phyloP scores from a whole-genome alignment of 2,329 filamentous ascomycete genomes.

The Hymenoscyphus fructigenus region DNA sequence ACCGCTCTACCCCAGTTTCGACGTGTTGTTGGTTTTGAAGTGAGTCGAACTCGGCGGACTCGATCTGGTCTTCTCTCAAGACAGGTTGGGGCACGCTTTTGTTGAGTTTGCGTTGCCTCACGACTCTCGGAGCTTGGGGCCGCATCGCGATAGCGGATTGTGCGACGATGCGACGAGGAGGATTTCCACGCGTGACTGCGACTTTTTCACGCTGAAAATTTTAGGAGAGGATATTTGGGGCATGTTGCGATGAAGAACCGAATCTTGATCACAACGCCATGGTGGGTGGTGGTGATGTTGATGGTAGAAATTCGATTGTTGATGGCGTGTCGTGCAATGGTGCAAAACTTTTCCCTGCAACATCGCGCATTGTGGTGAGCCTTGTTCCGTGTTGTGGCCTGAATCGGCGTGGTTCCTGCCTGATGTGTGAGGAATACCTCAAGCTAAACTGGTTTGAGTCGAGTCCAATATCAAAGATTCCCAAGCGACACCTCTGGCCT shows the following conservation, averaged over 20 bases:
- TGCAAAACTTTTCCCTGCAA: slow-evolving; percentile 6
- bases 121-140: slow-evolving; percentile 37
- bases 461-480: background rate
- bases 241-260: slow-evolving; percentile 31
- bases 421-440: background rate
- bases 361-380: slow-evolving; percentile 1
- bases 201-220: slow-evolving; percentile 33
- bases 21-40: slow-evolving; percentile 79
- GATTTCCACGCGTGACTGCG: slow-evolving; percentile 28
- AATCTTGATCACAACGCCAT: slow-evolving; percentile 24
- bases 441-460: background rate
- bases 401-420: background rate
- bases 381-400: background rate
- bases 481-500: background rate
- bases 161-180: slow-evolving; percentile 17
- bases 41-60: slow-evolving; percentile 72
- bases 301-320: slow-evolving; percentile 21
- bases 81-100: slow-evolving; percentile 43
- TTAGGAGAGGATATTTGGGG: slow-evolving; percentile 17
- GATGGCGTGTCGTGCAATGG: slow-evolving; percentile 9
- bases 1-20: slow-evolving; percentile 94
- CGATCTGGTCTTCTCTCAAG: slow-evolving; percentile 86
- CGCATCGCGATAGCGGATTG: slow-evolving; percentile 23
- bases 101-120: slow-evolving; percentile 58
- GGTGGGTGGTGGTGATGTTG: slow-evolving; percentile 30